phyloP scores from a whole-genome alignment of 345 rosid species.

The Gossypium turneri region DNA sequence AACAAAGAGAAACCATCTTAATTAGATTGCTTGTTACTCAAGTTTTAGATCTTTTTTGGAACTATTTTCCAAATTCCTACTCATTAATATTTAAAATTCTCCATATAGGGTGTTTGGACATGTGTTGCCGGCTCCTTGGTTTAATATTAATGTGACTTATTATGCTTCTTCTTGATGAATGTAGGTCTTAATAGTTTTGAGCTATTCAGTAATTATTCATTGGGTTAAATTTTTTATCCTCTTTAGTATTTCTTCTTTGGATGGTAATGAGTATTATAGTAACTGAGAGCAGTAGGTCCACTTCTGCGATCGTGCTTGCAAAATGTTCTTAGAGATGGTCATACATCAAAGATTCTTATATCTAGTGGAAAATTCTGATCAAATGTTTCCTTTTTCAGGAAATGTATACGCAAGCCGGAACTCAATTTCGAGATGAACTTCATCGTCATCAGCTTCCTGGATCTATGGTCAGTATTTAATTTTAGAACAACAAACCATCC shows the following conservation, averaged over 20 bases:
- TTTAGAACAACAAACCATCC: slow-evolving; percentile 9
- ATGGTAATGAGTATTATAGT: neutral
- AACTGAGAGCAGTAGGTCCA: slow-evolving; percentile 1
- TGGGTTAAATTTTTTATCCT: neutral
- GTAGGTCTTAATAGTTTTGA: neutral
- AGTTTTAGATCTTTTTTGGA: neutral
- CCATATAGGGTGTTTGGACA: neutral
- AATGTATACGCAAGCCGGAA: slow-evolving; percentile 84
- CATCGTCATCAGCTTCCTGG: slow-evolving; percentile 86
- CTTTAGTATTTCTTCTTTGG: slow-evolving; percentile 4
- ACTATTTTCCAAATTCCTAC: neutral
- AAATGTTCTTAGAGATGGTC: neutral
- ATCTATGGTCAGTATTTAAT: slow-evolving; percentile 57
- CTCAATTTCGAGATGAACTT: slow-evolving; percentile 97
- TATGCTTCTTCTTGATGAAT: neutral
- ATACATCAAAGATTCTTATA: neutral
- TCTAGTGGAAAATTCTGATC: neutral
- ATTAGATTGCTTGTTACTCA: neutral
- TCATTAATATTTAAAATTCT: neutral
- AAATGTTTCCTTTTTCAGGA: slow-evolving; percentile 51
- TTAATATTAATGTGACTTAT: neutral
- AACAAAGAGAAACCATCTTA: neutral
- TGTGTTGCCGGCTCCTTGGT: neutral
- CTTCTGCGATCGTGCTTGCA: neutral
- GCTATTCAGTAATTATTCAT: neutral